Conservation (phyloP, 2,329 filamentous ascomycete species). For the Blastomyces silverae region DNA sequence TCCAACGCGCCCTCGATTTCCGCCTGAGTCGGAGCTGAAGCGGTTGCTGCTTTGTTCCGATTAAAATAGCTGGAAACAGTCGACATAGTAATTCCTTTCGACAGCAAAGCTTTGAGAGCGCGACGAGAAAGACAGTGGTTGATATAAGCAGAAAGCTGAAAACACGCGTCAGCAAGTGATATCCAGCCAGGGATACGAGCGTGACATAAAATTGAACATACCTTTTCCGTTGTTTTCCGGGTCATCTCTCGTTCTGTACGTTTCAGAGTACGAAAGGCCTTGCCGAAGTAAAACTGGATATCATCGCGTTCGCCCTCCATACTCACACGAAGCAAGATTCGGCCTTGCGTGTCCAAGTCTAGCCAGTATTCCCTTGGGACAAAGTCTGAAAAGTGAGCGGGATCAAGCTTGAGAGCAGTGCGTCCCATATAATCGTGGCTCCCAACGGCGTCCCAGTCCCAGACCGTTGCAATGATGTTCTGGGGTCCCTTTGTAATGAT, state of each 20-base stretch:
- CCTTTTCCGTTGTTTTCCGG: slow-evolving; percentile 95
- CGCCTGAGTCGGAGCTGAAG: slow-evolving; percentile 56
- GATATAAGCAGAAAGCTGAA: slow-evolving; percentile 82
- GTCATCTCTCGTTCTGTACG: slow-evolving; percentile 97
- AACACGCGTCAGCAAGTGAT: slow-evolving; percentile 17
- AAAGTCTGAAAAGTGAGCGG: slow-evolving; percentile 94
- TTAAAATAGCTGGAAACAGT: slow-evolving; percentile 64
- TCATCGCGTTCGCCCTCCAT: slow-evolving; percentile 99
- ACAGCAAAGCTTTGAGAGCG: slow-evolving; percentile 67
- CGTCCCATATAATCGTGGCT: slow-evolving; percentile 96
- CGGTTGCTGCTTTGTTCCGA: slow-evolving; percentile 45
- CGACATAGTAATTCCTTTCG: slow-evolving; percentile 63
- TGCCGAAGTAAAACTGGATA: slow-evolving; percentile 97
- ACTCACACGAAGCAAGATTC: slow-evolving; percentile 80
- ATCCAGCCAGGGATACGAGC: not conserved
- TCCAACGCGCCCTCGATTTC: slow-evolving; percentile 77
- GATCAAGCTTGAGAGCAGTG: slow-evolving; percentile 96
- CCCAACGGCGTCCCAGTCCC: slow-evolving; percentile 96
- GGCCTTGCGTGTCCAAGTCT: slow-evolving; percentile 89
- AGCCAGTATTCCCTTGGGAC: slow-evolving; percentile 96
- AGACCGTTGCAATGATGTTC: slow-evolving; percentile 93
- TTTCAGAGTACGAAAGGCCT: slow-evolving; percentile 91
- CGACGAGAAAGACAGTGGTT: slow-evolving; percentile 78
- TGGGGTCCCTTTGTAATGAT: slow-evolving; percentile 87
- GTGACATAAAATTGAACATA: slow-evolving; percentile 36